Conservation (phyloP, 768 basidiomycete species). For the Mycena vulgaris region DNA sequence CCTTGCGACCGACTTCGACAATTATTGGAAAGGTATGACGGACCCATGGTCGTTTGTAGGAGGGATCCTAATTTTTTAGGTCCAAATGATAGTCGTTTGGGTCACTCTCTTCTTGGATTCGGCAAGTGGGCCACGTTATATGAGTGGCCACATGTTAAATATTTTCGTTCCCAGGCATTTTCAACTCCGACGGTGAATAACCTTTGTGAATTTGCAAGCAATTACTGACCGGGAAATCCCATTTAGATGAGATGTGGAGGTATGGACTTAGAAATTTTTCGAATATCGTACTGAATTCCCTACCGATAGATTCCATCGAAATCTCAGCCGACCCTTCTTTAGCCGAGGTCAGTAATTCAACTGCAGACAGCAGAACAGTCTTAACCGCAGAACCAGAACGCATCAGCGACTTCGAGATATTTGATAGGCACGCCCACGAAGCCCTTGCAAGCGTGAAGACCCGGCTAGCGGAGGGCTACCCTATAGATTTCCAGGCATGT, state of each 20-base stretch:
- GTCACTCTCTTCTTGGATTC: slow-evolving; percentile 27
- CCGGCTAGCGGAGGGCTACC: slow-evolving; percentile 15
- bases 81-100: background rate
- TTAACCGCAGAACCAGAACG: background rate
- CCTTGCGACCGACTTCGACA: slow-evolving; percentile 29
- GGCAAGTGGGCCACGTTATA: background rate
- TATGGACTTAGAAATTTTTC: background rate
- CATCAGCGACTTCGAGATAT: slow-evolving; percentile 32
- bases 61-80: background rate
- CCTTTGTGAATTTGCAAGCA: background rate
- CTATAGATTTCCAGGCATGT: slow-evolving; percentile 22
- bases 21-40: slow-evolving; percentile 23
- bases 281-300: background rate
- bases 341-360: slow-evolving; percentile 7
- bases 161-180: slow-evolving; percentile 6
- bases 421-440: slow-evolving; percentile 18
- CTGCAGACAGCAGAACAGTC: no score
- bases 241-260: slow-evolving; percentile 29
- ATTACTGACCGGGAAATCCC: background rate
- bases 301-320: slow-evolving; percentile 24
- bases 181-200: slow-evolving; percentile 26
- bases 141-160: background rate
- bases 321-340: slow-evolving; percentile 26
- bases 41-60: background rate
- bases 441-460: slow-evolving; percentile 3